Conservation (phyloP, 139 green algal genomes). For the Coccomyxa sp. region DNA sequence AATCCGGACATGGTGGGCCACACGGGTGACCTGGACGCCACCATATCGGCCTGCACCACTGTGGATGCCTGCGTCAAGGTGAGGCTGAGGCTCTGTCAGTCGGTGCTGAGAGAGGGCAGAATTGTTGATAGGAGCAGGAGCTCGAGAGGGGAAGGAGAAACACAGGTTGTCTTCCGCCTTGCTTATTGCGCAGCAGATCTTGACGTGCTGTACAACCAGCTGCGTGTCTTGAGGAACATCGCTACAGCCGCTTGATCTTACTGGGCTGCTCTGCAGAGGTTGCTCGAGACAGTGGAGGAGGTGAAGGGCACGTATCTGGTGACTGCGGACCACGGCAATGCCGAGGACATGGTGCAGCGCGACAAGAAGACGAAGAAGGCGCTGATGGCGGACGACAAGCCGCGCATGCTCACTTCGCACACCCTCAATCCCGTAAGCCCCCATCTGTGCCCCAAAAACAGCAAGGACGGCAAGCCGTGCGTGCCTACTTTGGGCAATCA, state of each 20-base stretch:
- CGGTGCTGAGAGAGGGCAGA: no score
- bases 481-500: no score
- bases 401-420: constrained; percentile 57
- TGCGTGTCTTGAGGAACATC: no score
- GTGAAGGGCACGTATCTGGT: constrained; percentile 54
- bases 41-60: constrained; percentile 39
- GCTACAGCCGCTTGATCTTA: no score
- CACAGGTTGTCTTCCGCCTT: no score
- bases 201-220: no score
- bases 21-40: constrained; percentile 61
- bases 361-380: constrained; percentile 40
- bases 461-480: no score
- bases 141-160: no score
- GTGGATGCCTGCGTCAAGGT: constrained; percentile 59
- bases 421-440: constrained; percentile 53
- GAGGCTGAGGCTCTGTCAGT: neutral
- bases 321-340: constrained; percentile 74
- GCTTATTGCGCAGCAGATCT: no score
- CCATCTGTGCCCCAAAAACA: no score
- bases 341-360: constrained; percentile 68
- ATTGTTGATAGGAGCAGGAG: no score
- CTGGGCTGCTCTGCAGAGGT: constrained; percentile 7
- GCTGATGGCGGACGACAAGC: constrained; percentile 38
- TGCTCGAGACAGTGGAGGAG: constrained; percentile 42
- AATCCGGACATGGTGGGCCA: constrained; percentile 77